Conservation (phyloP, 2,329 filamentous ascomycete genomes). For the Pseudocercospora fijiensis region DNA sequence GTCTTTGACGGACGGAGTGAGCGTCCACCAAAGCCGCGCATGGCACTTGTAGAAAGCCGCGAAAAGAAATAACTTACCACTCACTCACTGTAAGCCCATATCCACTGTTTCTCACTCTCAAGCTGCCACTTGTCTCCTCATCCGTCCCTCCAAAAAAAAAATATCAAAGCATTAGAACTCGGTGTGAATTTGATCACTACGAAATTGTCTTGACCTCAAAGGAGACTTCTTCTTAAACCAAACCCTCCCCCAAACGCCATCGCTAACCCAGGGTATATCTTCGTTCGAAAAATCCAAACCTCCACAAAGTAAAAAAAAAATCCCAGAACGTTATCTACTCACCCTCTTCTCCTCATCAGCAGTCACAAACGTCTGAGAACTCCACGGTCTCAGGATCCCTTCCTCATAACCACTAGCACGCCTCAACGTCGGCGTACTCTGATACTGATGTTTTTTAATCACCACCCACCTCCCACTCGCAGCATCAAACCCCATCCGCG, state of each 20-base stretch:
- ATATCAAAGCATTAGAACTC: no score
- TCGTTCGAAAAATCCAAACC: not conserved
- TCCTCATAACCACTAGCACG: not conserved
- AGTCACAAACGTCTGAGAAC: not conserved
- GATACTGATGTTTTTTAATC: not conserved
- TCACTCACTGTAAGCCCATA: not conserved
- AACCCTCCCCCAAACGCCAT: not conserved
- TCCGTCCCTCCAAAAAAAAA: not conserved
- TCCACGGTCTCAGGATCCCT: not conserved
- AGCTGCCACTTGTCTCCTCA: not conserved
- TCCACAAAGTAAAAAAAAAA: not conserved
- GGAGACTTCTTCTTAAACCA: not conserved
- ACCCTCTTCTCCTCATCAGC: not conserved
- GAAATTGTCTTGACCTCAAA: not conserved
- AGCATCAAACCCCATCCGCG: not conserved
- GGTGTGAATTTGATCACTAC: not conserved
- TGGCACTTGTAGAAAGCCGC: not conserved
- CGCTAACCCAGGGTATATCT: not conserved
- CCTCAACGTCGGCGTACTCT: not conserved
- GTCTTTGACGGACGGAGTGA: not conserved
- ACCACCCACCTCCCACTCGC: conserved; percentile 3
- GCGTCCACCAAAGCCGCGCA: no score
- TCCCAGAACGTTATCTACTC: not conserved
- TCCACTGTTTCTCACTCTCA: not conserved
- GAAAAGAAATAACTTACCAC: not conserved